A percentile compares a stretch with the other conserved stretches of the same genome.
phyloP scores from a whole-genome alignment of 331 rosid species.

The Stylosanthes scabra region DNA sequence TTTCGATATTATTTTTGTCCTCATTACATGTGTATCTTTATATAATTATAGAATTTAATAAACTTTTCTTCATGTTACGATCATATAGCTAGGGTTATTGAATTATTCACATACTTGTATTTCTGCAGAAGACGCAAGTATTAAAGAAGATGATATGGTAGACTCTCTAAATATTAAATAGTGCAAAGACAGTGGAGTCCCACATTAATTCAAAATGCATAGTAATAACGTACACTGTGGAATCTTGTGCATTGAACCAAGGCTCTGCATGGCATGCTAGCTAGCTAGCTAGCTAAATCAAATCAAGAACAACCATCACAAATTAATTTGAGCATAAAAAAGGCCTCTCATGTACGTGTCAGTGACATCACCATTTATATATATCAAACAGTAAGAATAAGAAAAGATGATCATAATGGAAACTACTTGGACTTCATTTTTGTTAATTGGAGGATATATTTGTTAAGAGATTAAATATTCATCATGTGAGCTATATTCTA shows the following conservation, averaged over 20 bases:
- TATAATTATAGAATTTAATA: too few relatives aligned
- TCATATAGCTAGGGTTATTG: neutral
- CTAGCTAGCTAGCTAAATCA: neutral
- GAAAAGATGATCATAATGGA: neutral
- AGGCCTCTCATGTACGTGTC: neutral
- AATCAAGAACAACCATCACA: neutral
- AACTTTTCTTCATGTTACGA: neutral
- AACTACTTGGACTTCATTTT: neutral
- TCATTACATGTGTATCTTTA: neutral
- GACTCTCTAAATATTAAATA: too few relatives aligned
- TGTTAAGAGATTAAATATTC: neutral
- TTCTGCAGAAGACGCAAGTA: too few relatives aligned
- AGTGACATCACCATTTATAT: neutral
- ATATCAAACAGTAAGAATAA: neutral
- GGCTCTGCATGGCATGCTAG: neutral
- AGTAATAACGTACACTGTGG: too few relatives aligned
- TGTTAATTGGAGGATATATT: neutral
- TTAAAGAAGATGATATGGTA: too few relatives aligned
- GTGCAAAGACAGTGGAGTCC: too few relatives aligned
- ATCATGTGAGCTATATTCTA: too few relatives aligned
- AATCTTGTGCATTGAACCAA: neutral
- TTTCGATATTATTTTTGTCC: constrained; percentile 7
- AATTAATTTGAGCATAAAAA: neutral
- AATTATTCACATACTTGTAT: neutral
- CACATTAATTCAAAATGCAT: too few relatives aligned